These are phyloP conservation scores for Millerozyma acaciae DNA, from an alignment of 805 yeast species.

Conservation along the genomic window DNA sequence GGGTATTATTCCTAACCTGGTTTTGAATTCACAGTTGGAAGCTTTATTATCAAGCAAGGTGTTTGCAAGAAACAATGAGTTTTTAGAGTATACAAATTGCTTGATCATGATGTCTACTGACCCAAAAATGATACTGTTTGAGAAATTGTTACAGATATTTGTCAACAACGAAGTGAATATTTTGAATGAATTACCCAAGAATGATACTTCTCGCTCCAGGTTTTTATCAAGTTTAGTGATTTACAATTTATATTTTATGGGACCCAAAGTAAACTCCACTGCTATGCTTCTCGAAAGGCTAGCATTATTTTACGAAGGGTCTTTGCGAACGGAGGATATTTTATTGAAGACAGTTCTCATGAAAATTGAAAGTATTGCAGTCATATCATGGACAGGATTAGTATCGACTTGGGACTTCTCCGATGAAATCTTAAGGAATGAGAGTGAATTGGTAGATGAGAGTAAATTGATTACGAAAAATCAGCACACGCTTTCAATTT, in stretches of 20 bases:
- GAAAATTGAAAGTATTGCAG: conserved; percentile 50
- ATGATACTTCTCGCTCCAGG: conserved; percentile 20
- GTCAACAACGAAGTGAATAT: conserved; percentile 47
- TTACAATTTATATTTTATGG: conserved; percentile 45
- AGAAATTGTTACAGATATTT: conserved; percentile 59
- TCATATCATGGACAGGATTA: conserved; percentile 61
- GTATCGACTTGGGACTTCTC: conserved; percentile 65
- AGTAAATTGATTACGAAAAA: conserved; percentile 42
- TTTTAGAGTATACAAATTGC: conserved; percentile 45
- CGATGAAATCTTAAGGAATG: conserved; percentile 38
- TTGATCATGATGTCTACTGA: conserved; percentile 34
- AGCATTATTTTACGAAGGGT: conserved; percentile 54
- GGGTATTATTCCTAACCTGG: conserved; percentile 34
- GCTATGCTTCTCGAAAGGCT: conserved; percentile 46
- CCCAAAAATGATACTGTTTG: conserved; percentile 35
- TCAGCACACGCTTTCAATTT: conserved; percentile 40
- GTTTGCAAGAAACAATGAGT: conserved; percentile 42
- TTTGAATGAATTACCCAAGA: conserved; percentile 24
- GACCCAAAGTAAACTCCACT: conserved; percentile 45
- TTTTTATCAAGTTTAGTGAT: conserved; percentile 46
- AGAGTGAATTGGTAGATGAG: conserved; percentile 45
- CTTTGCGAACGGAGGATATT: conserved; percentile 56
- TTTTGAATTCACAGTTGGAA: conserved; percentile 63
- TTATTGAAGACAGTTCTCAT: conserved; percentile 54
- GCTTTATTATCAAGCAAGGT: conserved; percentile 43